These are phyloP conservation scores for Leccinum subtestaceum DNA, from an alignment of 768 basidiomycete genomes.

Conservation along the genomic window DNA sequence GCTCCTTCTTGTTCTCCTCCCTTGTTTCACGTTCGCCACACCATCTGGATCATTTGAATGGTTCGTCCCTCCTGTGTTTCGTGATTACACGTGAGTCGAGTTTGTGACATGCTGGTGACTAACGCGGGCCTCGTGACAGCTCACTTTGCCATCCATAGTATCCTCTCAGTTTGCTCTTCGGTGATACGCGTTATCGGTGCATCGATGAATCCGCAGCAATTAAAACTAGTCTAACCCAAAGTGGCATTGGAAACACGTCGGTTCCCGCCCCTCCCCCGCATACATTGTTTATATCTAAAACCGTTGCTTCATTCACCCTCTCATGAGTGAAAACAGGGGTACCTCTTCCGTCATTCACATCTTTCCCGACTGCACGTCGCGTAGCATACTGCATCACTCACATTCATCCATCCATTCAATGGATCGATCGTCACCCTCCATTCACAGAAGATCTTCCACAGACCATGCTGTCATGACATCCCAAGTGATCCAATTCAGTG, in stretches of 20 bases:
- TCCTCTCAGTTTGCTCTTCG: slow-evolving; percentile 11
- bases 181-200: slow-evolving; percentile 16
- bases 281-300: slow-evolving; percentile 7
- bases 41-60: neutral
- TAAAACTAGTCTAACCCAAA: slow-evolving; percentile 9
- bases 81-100: slow-evolving; percentile 2
- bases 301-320: neutral
- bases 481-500: neutral
- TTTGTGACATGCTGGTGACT: neutral
- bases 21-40: neutral
- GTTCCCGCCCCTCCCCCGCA: slow-evolving; percentile 2
- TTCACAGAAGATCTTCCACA: slow-evolving; percentile 4
- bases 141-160: slow-evolving; percentile 2
- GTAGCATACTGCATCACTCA: neutral
- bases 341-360: neutral
- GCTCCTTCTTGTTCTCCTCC: slow-evolving; percentile 1
- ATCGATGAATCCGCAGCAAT: slow-evolving; percentile 13
- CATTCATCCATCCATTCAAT: neutral
- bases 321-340: slow-evolving; percentile 5
- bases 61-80: neutral
- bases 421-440: slow-evolving; percentile 7
- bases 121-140: neutral
- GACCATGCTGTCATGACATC: neutral
- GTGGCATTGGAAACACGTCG: slow-evolving; percentile 21
- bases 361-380: neutral